A percentile compares a stretch with the other conserved stretches of the same genome.
These are phyloP conservation scores for Ustilago bromivora DNA, from an alignment of 1,284 basidiomycete genomes.

Conservation along the genomic window DNA sequence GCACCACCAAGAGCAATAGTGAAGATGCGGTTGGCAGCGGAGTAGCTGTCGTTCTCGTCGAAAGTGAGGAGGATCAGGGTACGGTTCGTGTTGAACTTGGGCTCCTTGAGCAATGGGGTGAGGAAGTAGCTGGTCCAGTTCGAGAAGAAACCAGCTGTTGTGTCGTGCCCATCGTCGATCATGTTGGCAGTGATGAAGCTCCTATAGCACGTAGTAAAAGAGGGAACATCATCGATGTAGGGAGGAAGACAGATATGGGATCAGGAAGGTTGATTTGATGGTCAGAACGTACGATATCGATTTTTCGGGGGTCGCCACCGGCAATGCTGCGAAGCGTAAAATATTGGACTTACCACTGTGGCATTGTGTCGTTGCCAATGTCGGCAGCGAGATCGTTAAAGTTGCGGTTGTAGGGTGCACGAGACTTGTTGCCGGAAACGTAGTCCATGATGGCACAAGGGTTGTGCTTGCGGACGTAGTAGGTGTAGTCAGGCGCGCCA, in stretches of 20 bases:
- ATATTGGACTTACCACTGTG: slow-evolving; percentile 71
- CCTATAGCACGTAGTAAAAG: slow-evolving; percentile 59
- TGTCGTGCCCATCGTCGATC: slow-evolving; percentile 76
- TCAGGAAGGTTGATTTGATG: too few species aligned
- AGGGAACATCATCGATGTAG: background rate
- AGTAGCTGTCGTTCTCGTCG: slow-evolving; percentile 74
- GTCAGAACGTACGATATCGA: background rate
- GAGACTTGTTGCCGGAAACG: slow-evolving; percentile 72
- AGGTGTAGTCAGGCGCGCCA: slow-evolving; percentile 71
- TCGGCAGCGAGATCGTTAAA: slow-evolving; percentile 75
- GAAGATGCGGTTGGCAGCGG: slow-evolving; percentile 62
- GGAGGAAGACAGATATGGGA: background rate
- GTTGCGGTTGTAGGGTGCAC: slow-evolving; percentile 74
- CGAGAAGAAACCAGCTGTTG: slow-evolving; percentile 72
- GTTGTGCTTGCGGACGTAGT: slow-evolving; percentile 70
- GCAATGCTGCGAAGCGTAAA: background rate
- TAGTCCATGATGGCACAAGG: slow-evolving; percentile 73
- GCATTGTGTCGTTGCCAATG: slow-evolving; percentile 72
- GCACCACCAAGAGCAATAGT: slow-evolving; percentile 55
- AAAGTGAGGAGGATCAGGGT: slow-evolving; percentile 76
- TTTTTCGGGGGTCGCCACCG: background rate
- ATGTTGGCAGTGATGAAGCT: slow-evolving; percentile 78
- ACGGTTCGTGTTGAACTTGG: slow-evolving; percentile 73
- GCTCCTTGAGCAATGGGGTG: slow-evolving; percentile 73
- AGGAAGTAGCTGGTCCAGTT: slow-evolving; percentile 75